A percentile compares a stretch with the other conserved stretches of the same genome.
Conservation (phyloP, 1,284 basidiomycete genomes). For the Leccinum pallidistipes region DNA sequence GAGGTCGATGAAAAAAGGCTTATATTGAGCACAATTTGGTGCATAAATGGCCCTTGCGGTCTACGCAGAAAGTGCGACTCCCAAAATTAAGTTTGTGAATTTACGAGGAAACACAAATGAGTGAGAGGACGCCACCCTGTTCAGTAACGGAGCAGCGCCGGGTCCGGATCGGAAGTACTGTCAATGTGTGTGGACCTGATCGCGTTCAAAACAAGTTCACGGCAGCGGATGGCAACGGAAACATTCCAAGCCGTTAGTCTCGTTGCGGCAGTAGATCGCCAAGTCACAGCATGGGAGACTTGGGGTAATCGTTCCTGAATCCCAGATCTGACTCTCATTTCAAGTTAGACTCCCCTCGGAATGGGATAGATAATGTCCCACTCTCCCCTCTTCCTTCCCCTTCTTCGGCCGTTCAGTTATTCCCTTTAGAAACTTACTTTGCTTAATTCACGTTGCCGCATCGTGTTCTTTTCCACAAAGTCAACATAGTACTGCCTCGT, state of each 20-base stretch:
- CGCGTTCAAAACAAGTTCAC: neutral
- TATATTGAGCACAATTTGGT: no score
- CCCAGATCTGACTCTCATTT: constrained; percentile 11
- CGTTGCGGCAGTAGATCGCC: constrained; percentile 24
- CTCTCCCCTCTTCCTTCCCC: neutral
- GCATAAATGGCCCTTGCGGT: neutral
- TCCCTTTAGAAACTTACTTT: neutral
- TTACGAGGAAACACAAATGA: neutral
- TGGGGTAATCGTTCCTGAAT: constrained; percentile 17
- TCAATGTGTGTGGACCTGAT: neutral
- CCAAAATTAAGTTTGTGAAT: neutral
- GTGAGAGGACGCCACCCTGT: neutral
- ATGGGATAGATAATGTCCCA: constrained; percentile 14
- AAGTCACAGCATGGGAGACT: neutral
- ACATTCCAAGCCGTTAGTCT: neutral
- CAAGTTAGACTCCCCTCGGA: constrained; percentile 1
- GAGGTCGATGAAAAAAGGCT: neutral
- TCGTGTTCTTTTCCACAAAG: constrained; percentile 6
- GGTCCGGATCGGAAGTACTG: constrained; percentile 12
- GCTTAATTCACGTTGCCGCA: constrained; percentile 5
- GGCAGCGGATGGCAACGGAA: constrained; percentile 2
- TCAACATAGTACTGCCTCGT: constrained; percentile 16
- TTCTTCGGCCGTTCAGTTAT: constrained; percentile 4
- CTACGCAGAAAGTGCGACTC: no score
- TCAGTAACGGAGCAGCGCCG: neutral